Evolutionary conservation across 306 rosid genomes (phyloP), one percentile per base, ranked within the genome.

Genomic region (Potentilla sterilis): DNA sequence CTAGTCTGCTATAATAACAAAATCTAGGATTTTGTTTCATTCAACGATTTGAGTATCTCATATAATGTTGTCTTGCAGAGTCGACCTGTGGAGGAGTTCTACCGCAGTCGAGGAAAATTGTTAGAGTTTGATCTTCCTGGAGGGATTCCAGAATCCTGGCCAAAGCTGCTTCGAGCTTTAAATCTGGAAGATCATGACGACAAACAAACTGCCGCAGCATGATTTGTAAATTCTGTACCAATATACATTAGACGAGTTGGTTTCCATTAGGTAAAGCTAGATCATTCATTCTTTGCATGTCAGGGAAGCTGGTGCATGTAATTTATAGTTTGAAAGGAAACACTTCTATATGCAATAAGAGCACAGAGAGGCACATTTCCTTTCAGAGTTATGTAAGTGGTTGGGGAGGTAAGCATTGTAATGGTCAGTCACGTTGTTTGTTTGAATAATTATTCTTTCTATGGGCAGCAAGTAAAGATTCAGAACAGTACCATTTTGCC

Each of bases 91-190:
- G 89, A 85, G 83, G 86, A 80, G 35, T 85, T 77, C 79, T 85
- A 85, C 55, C 79, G 83, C 13, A 82, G 75, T 15, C 81, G 86
- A 5, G 83, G 89, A 55, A 85, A 85, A 62, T 22, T 85, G 73
- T 80, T 85, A 55, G 86, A 82, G 74, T 85, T 82, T 16, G 85
- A 82, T 64, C 89, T 85, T 75, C 89, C 86, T 0, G 89, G 89
- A 74, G 89, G 89, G 67, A 85, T 85, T 51, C 89, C 89, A 8
- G 89, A 82, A 54, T 85, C 89, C 41, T 85, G 89, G 89, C 82
- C 86, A 46, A 85, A 85, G 86, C 82, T 85, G 42, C 89, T 85
- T 66, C 83, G 28, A 47, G 89, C 86, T 67, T 83, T 85, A 71
- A 77, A 82, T 71, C 78, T 85, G 42, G 86, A 82, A 74, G 86